A percentile compares a stretch with the other conserved stretches of the same genome.
Evolutionary conservation across 257 asterid species (phyloP).

Genomic region (Linaria vulgaris): DNA sequence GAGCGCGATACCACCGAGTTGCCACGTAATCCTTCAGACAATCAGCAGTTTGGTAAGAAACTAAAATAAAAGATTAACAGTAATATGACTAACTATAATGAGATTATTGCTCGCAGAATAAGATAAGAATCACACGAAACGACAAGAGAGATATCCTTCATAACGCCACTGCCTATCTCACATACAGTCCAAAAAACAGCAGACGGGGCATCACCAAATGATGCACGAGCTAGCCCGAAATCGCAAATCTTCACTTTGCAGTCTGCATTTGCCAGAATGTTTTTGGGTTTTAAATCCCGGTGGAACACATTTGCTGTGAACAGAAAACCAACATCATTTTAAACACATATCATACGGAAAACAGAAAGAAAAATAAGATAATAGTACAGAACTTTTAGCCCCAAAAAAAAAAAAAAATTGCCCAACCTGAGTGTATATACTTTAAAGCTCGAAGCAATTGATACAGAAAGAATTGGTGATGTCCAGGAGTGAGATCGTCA

Average conservation of each 20-base stretch:
- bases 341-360: not conserved
- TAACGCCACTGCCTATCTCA: constrained; percentile 18
- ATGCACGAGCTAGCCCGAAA: constrained; percentile 79
- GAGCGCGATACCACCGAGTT: constrained; percentile 90
- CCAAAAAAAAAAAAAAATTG: constrained; percentile 5
- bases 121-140: constrained; percentile 12
- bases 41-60: constrained; percentile 28
- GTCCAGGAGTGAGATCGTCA: constrained; percentile 67
- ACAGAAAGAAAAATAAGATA: no score
- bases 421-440: constrained; percentile 66
- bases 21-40: constrained; percentile 72
- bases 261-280: constrained; percentile 79
- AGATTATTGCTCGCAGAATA: constrained; percentile 1
- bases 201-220: constrained; percentile 70
- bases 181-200: constrained; percentile 88
- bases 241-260: constrained; percentile 84
- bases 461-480: constrained; percentile 68
- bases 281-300: constrained; percentile 73
- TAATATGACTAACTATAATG: not conserved
- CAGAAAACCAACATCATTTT: constrained; percentile 4
- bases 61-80: not conserved
- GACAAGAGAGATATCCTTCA: not conserved
- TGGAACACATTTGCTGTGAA: constrained; percentile 75
- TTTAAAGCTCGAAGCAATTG: constrained; percentile 80
- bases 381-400: no score